Evolutionary conservation across 2,329 filamentous ascomycete genomes (phyloP), one percentile per base, ranked within the genome.

Genomic region (Botrytis paeoniae): DNA sequence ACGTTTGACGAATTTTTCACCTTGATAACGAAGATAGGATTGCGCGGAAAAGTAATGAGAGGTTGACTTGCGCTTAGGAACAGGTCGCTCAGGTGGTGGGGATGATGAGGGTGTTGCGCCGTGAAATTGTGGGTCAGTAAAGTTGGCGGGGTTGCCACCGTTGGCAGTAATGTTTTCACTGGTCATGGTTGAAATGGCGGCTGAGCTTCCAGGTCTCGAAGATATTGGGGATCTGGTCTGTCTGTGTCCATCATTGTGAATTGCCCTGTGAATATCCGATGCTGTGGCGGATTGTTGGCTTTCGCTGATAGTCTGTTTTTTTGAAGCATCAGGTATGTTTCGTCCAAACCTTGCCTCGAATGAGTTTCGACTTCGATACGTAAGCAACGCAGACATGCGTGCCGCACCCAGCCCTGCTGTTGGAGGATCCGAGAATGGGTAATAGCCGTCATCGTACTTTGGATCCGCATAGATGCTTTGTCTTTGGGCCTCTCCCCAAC

Each of bases 401-500:
- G 96, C 96, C 12, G 96, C 96, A 20, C 95, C 94, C 3, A 99
- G 88, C 0, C 96, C 96, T 0, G 94, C 92, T 0, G 90, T 86
- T 0, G 96, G 96, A 48, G 95, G 95, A 78, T 98, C 94, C 45
- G 92, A 88, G 79, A 96, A 97, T 1, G 89, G 80, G 81, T 98
- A 99, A 83, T 98, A 98, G 62, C 96, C 96, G 80, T 98, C 95
- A 75, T 98, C 94, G 82, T 99, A 99, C 84, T 98, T 98, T 45
- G 96, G 96, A 81, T 99, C 96, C 57, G 94, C 95, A 83, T 98
- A 99, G 81, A 99, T 98, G 86, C 92, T 95, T 83, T 96, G 93
- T 69, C 93, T 87, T 82, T 97, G 93, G 5, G 93, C 93, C 81
- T 96, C 93, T 60, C 93, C 93, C 93, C 93, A 97, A 82, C 92